These are phyloP conservation scores for Fusarium oxysporum DNA, from an alignment of 2,329 filamentous ascomycete species.

Conservation along the genomic window DNA sequence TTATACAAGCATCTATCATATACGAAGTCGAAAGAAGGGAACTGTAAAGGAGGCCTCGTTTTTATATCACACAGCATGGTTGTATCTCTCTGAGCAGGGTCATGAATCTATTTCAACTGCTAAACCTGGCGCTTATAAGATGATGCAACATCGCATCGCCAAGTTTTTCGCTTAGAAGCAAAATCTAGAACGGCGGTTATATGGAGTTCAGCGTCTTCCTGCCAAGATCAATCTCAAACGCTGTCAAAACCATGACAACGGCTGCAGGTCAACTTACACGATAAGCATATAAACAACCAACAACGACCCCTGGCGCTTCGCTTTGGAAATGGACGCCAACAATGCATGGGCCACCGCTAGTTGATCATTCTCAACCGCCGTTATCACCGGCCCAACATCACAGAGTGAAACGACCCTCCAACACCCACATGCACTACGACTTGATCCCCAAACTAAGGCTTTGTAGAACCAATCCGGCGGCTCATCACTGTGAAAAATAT, in stretches of 20 bases:
- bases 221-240: not conserved
- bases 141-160: not conserved
- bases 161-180: conserved; percentile 6
- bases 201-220: not conserved
- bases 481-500: conserved; percentile 31
- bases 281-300: conserved; percentile 23
- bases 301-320: conserved; percentile 38
- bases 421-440: conserved; percentile 31
- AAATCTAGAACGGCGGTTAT: not conserved
- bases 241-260: conserved; percentile 17
- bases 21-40: not conserved
- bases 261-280: conserved; percentile 2
- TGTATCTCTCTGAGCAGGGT: not conserved
- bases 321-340: conserved; percentile 11
- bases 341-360: conserved; percentile 28
- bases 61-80: not conserved
- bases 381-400: conserved; percentile 15
- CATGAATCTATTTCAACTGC: not conserved
- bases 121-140: not conserved
- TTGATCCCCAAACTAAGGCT: conserved; percentile 21
- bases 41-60: not conserved
- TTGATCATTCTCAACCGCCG: conserved; percentile 13
- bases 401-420: conserved; percentile 36
- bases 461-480: conserved; percentile 37
- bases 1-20: not conserved